Conservation (phyloP, 805 yeast species). For the Candida chilensis region DNA sequence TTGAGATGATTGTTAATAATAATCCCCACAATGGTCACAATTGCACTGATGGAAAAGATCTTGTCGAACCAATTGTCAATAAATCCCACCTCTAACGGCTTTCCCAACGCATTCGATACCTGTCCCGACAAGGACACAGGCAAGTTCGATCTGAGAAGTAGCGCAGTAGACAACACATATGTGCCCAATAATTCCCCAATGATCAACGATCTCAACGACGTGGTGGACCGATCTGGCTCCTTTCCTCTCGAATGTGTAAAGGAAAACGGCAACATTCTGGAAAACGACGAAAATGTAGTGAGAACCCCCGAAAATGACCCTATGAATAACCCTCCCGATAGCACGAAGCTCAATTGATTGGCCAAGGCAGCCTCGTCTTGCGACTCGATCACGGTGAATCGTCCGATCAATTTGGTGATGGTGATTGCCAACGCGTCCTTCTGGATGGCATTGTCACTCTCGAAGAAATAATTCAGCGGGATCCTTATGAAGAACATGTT, state of each 20-base stretch:
- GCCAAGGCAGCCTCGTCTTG: slow-evolving; percentile 25
- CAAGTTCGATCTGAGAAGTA: slow-evolving; percentile 37
- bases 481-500: slow-evolving; percentile 25
- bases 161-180: slow-evolving; percentile 41
- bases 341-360: slow-evolving; percentile 25
- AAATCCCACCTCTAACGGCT: slow-evolving; percentile 27
- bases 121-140: slow-evolving; percentile 33
- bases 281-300: slow-evolving; percentile 25
- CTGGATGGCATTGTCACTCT: slow-evolving; percentile 3
- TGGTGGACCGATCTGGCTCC: slow-evolving; percentile 12
- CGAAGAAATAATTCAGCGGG: slow-evolving; percentile 9
- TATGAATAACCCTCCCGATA: slow-evolving; percentile 27
- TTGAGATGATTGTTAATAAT: slow-evolving; percentile 11
- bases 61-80: slow-evolving; percentile 45
- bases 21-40: slow-evolving; percentile 17
- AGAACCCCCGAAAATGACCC: slow-evolving; percentile 30
- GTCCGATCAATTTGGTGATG: slow-evolving; percentile 20
- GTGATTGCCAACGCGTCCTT: slow-evolving; percentile 34
- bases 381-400: slow-evolving; percentile 14
- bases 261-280: slow-evolving; percentile 15
- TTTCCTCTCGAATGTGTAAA: slow-evolving; percentile 7
- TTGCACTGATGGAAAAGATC: slow-evolving; percentile 35
- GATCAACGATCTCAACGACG: slow-evolving; percentile 21
- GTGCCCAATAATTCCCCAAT: slow-evolving; percentile 39
- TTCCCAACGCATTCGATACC: slow-evolving; percentile 20